A percentile compares a stretch with the other conserved stretches of the same genome.
These are phyloP conservation scores for Cucumis sativus DNA, from an alignment of 306 rosid species.

Conservation along the genomic window Cucumber_9930_V3 NC_026660.2:26617001-26617500, in stretches of 20 bases:
- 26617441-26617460: constrained; percentile 35
- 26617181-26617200: constrained; percentile 38
- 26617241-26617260: constrained; percentile 30
- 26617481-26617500: constrained; percentile 43
- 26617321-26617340: constrained; percentile 24
- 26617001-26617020: neutral
- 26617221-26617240: constrained; percentile 42
- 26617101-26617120: constrained; percentile 1
- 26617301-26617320: constrained; percentile 23
- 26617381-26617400: constrained; percentile 43
- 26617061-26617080: neutral
- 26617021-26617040: neutral
- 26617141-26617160: constrained; percentile 58
- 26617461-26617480: constrained; percentile 43
- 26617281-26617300: constrained; percentile 35
- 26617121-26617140: constrained; percentile 46
- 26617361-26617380: constrained; percentile 38
- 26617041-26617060: neutral
- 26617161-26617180: constrained; percentile 48
- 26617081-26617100: neutral
- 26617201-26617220: constrained; percentile 37
- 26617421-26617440: constrained; percentile 24
- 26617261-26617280: constrained; percentile 40
- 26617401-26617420: constrained; percentile 33
- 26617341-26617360: constrained; percentile 25